A percentile compares a stretch with the other conserved stretches of the same genome.
Evolutionary conservation across 2,329 filamentous ascomycete species (phyloP).

Genomic region (Colletotrichum salicis): DNA sequence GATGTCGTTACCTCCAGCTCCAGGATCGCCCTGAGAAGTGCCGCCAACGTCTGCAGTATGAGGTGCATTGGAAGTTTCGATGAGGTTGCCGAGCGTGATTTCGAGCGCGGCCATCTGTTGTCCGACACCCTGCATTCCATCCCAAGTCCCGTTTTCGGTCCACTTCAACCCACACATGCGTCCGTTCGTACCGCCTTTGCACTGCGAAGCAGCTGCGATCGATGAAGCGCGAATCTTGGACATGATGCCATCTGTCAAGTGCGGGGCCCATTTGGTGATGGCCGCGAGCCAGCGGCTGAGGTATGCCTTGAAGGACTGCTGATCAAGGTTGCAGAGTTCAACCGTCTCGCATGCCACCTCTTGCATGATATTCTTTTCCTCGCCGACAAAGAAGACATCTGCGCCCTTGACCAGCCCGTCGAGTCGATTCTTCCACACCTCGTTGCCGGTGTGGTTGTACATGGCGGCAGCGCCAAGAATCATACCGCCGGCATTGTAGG

Average conservation of each 20-base stretch:
- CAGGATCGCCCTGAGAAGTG: slow-evolving; percentile 61
- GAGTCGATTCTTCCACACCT: slow-evolving; percentile 67
- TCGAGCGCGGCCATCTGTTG: slow-evolving; percentile 78
- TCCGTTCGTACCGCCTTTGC: slow-evolving; percentile 65
- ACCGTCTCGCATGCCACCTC: slow-evolving; percentile 74
- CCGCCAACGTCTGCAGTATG: slow-evolving; percentile 66
- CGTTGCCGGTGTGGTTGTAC: slow-evolving; percentile 68
- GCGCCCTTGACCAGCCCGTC: slow-evolving; percentile 66
- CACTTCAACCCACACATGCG: slow-evolving; percentile 71
- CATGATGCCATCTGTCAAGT: slow-evolving; percentile 64
- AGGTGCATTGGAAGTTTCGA: slow-evolving; percentile 51
- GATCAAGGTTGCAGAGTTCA: slow-evolving; percentile 69
- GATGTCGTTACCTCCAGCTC: slow-evolving; percentile 58
- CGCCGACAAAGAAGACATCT: slow-evolving; percentile 64
- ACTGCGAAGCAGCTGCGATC: slow-evolving; percentile 66
- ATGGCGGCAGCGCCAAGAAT: slow-evolving; percentile 75
- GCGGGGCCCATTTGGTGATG: slow-evolving; percentile 72
- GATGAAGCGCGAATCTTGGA: slow-evolving; percentile 66
- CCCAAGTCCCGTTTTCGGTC: slow-evolving; percentile 64
- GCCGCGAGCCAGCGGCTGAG: slow-evolving; percentile 70
- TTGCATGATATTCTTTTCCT: slow-evolving; percentile 67
- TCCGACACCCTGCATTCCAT: slow-evolving; percentile 71
- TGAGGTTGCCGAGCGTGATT: slow-evolving; percentile 70
- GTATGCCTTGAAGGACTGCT: slow-evolving; percentile 73
- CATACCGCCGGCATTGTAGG: slow-evolving; percentile 75